A percentile compares a stretch with the other conserved stretches of the same genome.
Evolutionary conservation across 1,139 yeast species (phyloP).

Genomic region (Taphrina communis): DNA sequence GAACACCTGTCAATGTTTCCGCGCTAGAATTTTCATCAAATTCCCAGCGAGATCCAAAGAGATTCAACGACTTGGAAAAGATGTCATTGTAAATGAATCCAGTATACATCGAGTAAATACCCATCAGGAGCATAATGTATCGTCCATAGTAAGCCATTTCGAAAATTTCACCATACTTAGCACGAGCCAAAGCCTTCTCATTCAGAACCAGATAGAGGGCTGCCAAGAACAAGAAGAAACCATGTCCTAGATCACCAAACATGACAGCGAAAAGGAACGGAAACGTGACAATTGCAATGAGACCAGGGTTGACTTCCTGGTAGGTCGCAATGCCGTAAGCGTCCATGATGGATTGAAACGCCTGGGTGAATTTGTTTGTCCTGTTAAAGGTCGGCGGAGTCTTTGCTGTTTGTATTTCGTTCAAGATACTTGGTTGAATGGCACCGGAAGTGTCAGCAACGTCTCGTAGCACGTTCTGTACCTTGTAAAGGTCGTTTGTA

Average conservation of each 20-base stretch:
- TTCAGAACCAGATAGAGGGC: slow-evolving; percentile 72
- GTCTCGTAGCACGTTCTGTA: slow-evolving; percentile 60
- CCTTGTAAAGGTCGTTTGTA: slow-evolving; percentile 57
- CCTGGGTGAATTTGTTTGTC: slow-evolving; percentile 88
- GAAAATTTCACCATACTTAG: slow-evolving; percentile 85
- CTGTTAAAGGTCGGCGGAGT: slow-evolving; percentile 93
- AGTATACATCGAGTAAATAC: slow-evolving; percentile 87
- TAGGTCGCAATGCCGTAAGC: slow-evolving; percentile 94
- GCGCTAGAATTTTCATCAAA: slow-evolving; percentile 79
- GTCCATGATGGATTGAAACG: slow-evolving; percentile 91
- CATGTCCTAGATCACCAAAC: slow-evolving; percentile 99
- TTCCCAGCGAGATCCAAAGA: slow-evolving; percentile 87
- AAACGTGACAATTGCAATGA: slow-evolving; percentile 91
- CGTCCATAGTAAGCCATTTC: slow-evolving; percentile 96
- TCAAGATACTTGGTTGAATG: slow-evolving; percentile 76
- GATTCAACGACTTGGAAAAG: slow-evolving; percentile 85
- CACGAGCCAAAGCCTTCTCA: slow-evolving; percentile 67
- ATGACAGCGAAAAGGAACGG: slow-evolving; percentile 99
- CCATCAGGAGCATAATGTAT: slow-evolving; percentile 88
- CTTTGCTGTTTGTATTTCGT: slow-evolving; percentile 76
- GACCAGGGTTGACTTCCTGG: slow-evolving; percentile 94
- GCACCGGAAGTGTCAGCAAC: slow-evolving; percentile 65
- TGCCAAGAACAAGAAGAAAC: slow-evolving; percentile 74
- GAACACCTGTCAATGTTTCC: slow-evolving; percentile 66
- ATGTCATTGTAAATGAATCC: slow-evolving; percentile 92